Evolutionary conservation across 371 early-diverging fungal genomes (phyloP).

Genomic region (Choanephora cucurbitarum): DNA sequence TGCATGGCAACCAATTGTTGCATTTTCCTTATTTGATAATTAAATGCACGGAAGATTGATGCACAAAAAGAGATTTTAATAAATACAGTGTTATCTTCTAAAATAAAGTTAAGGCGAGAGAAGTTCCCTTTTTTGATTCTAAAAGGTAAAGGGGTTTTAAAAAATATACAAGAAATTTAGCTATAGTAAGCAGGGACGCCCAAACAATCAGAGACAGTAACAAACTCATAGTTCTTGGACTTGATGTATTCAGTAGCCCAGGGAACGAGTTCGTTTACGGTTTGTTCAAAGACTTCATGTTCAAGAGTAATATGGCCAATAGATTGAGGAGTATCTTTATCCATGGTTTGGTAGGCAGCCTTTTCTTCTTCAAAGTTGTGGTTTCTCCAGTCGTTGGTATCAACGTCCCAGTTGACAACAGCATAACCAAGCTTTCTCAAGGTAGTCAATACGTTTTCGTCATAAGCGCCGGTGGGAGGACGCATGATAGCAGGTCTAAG

Average conservation of each 20-base stretch:
- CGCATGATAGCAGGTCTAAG: conserved; percentile 33
- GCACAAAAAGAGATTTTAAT: no score
- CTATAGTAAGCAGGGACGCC: conserved; percentile 16
- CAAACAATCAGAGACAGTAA: conserved; percentile 48
- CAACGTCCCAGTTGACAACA: conserved; percentile 56
- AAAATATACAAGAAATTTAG: conserved; percentile 7
- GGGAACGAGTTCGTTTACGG: conserved; percentile 34
- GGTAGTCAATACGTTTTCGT: conserved; percentile 28
- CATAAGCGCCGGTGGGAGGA: conserved; percentile 53
- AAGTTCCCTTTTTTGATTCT: background rate
- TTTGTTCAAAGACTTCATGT: conserved; percentile 37
- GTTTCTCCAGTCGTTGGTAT: conserved; percentile 48
- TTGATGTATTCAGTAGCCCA: conserved; percentile 35
- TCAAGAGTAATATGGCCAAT: conserved; percentile 40
- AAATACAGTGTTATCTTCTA: no score
- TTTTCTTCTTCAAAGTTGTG: conserved; percentile 26
- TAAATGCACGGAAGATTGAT: no score
- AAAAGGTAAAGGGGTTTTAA: background rate
- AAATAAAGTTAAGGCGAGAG: background rate
- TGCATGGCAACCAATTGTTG: background rate
- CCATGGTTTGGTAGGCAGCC: conserved; percentile 15
- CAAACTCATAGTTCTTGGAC: conserved; percentile 40
- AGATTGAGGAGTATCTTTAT: conserved; percentile 10
- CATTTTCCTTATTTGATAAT: background rate
- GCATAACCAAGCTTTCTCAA: conserved; percentile 46